Evolutionary conservation across 169 alveolate genomes (phyloP).

Genomic region (Plasmodium inui): DNA sequence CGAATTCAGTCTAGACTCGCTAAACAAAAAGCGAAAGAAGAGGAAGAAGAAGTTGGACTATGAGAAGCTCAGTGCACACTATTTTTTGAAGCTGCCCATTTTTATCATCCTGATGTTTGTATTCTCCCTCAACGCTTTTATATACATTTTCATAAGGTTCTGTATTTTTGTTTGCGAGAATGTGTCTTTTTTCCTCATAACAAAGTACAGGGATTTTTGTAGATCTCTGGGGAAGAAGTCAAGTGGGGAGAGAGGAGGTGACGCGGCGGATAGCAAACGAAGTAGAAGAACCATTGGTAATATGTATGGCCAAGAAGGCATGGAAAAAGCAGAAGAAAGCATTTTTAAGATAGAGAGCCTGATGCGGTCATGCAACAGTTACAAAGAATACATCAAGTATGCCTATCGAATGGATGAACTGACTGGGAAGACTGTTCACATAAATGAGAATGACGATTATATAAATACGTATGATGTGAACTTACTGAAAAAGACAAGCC

Average conservation of each 20-base stretch:
- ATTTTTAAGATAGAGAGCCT: slow-evolving; percentile 29
- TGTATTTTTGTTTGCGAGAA: slow-evolving; percentile 43
- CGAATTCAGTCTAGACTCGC: slow-evolving; percentile 72
- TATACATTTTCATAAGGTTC: slow-evolving; percentile 52
- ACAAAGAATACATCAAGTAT: slow-evolving; percentile 50
- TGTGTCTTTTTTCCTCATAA: slow-evolving; percentile 32
- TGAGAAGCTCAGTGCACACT: slow-evolving; percentile 52
- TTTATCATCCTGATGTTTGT: slow-evolving; percentile 46
- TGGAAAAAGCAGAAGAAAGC: slow-evolving; percentile 20
- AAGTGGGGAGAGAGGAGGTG: background rate
- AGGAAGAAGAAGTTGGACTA: slow-evolving; percentile 23
- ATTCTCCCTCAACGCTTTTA: slow-evolving; percentile 54
- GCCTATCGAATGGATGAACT: slow-evolving; percentile 66
- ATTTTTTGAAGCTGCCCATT: slow-evolving; percentile 59
- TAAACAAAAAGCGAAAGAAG: slow-evolving; percentile 31
- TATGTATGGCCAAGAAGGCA: background rate
- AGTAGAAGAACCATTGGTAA: background rate
- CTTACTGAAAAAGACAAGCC: slow-evolving; percentile 50
- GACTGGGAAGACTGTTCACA: slow-evolving; percentile 59
- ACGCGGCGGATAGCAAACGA: no score
- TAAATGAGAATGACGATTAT: slow-evolving; percentile 67
- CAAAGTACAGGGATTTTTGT: slow-evolving; percentile 30
- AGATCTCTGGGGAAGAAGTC: background rate
- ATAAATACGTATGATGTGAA: slow-evolving; percentile 68
- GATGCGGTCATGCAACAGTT: slow-evolving; percentile 46